Percentiles rank a stretch among this genome's conserved stretches.
Conservation (phyloP, 176 grass and related monocot genomes). For the Oryza punctata region DNA sequence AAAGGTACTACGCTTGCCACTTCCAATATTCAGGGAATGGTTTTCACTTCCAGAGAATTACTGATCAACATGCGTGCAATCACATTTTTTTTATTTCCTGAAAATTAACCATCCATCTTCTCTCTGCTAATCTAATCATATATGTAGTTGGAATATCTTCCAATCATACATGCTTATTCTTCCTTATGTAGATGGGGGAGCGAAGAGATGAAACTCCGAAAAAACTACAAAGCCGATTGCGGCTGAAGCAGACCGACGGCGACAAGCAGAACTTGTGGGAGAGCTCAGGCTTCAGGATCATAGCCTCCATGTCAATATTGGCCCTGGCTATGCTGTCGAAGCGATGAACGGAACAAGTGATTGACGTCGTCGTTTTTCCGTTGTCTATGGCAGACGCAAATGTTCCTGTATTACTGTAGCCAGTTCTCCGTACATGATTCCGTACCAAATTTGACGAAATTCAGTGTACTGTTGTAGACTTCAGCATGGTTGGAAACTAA, state of each 20-base stretch:
- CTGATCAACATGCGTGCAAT: not conserved
- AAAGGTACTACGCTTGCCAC: constrained; percentile 18
- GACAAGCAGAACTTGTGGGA: constrained; percentile 60
- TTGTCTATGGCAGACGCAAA: not conserved
- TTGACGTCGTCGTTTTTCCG: not conserved
- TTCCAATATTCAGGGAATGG: not conserved
- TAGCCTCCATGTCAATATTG: constrained; percentile 62
- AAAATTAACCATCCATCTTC: not conserved
- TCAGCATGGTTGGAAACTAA: too few relatives aligned
- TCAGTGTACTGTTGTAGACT: too few relatives aligned
- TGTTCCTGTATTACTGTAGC: too few relatives aligned
- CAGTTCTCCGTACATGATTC: too few relatives aligned
- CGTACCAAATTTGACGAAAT: too few relatives aligned
- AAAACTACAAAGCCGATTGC: constrained; percentile 45
- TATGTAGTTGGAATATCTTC: not conserved
- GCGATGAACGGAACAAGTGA: constrained; percentile 11
- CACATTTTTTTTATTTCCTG: not conserved
- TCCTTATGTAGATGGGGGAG: constrained; percentile 48
- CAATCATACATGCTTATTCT: not conserved
- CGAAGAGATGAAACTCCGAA: constrained; percentile 47
- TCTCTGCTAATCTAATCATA: not conserved
- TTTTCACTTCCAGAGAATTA: not conserved
- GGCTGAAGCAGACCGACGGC: not conserved
- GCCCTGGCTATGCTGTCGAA: constrained; percentile 47
- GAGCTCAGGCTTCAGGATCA: constrained; percentile 51